phyloP scores from a whole-genome alignment of 179 eudicot genomes.

The Beta corolliflora region DNA sequence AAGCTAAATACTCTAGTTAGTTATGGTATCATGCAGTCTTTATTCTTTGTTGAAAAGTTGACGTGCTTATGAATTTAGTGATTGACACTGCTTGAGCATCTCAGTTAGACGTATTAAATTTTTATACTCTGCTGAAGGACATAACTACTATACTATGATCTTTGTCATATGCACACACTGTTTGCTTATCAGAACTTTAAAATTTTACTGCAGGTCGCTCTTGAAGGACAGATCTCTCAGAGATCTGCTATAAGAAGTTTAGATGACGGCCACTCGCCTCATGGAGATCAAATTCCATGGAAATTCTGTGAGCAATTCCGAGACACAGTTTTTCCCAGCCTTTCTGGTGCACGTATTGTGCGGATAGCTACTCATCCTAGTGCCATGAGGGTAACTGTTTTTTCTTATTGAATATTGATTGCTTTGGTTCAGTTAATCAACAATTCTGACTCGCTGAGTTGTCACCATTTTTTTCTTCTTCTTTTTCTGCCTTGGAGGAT shows the following conservation, averaged over 20 bases:
- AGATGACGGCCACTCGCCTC: slow-evolving; percentile 69
- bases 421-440: not conserved
- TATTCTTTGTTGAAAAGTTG: not conserved
- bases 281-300: slow-evolving; percentile 99
- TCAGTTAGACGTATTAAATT: not conserved
- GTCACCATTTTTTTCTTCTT: not conserved
- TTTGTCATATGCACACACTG: not conserved
- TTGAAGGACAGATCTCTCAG: slow-evolving; percentile 87
- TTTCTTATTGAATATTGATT: not conserved
- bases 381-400: slow-evolving; percentile 74
- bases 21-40: not conserved
- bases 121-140: not conserved
- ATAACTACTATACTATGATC: not conserved
- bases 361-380: slow-evolving; percentile 94
- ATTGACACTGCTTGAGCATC: not conserved
- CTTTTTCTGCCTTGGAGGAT: not conserved
- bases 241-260: slow-evolving; percentile 70
- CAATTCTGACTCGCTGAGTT: not conserved
- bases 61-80: not conserved
- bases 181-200: not conserved
- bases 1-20: not conserved
- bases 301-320: slow-evolving; percentile 81
- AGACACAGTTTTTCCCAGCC: slow-evolving; percentile 73
- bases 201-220: slow-evolving; percentile 54
- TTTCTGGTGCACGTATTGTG: slow-evolving; percentile 94